phyloP scores from a whole-genome alignment of 805 yeast species.

The Lachancea mirantina region DNA sequence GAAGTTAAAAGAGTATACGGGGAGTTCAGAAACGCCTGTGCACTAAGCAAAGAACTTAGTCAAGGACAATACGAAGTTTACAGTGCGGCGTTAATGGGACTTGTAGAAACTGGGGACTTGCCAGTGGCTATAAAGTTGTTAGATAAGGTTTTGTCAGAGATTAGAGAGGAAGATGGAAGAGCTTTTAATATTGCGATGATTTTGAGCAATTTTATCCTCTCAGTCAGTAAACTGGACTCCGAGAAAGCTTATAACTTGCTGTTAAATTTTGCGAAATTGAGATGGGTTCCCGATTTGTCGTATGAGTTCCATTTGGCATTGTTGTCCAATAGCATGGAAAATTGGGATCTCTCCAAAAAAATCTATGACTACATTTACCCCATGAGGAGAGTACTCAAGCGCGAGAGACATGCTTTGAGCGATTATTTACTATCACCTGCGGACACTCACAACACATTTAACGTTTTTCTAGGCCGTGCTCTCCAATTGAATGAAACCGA shows the following conservation, averaged over 20 bases:
- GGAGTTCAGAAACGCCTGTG: slow-evolving; percentile 27
- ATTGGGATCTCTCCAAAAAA: slow-evolving; percentile 30
- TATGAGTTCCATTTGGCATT: slow-evolving; percentile 33
- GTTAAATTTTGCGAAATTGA: slow-evolving; percentile 31
- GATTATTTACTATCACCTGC: slow-evolving; percentile 22
- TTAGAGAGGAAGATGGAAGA: slow-evolving; percentile 32
- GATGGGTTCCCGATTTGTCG: slow-evolving; percentile 37
- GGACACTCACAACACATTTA: slow-evolving; percentile 19
- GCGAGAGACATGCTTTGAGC: slow-evolving; percentile 10
- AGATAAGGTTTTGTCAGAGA: slow-evolving; percentile 45
- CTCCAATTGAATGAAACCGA: slow-evolving; percentile 27
- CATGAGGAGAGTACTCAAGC: slow-evolving; percentile 20
- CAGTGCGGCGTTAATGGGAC: slow-evolving; percentile 43
- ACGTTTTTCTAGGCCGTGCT: slow-evolving; percentile 24
- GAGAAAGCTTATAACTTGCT: slow-evolving; percentile 32
- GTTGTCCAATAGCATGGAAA: slow-evolving; percentile 30
- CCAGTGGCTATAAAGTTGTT: slow-evolving; percentile 48
- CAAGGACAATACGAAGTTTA: slow-evolving; percentile 43
- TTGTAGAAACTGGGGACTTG: slow-evolving; percentile 44
- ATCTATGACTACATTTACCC: slow-evolving; percentile 35
- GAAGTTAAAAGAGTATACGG: slow-evolving; percentile 37
- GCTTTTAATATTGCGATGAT: slow-evolving; percentile 34
- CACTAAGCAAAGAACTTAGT: slow-evolving; percentile 15
- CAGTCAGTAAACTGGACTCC: slow-evolving; percentile 32
- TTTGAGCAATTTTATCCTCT: slow-evolving; percentile 38